A percentile compares a stretch with the other conserved stretches of the same genome.
Evolutionary conservation across 108 stramenopile genomes (phyloP).

Genomic region (Nitzschia putrida): DNA sequence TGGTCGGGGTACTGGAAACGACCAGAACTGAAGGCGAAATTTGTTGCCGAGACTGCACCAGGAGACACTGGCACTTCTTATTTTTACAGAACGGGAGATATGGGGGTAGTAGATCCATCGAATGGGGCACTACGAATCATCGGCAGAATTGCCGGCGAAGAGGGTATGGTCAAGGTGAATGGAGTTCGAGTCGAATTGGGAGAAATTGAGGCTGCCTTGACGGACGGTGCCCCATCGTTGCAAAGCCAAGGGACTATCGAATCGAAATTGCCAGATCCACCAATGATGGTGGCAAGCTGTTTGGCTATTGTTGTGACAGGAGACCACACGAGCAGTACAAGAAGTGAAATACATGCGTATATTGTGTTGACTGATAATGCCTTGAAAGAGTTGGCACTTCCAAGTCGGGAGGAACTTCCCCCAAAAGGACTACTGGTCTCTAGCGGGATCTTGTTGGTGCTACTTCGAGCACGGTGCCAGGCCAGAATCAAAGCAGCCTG

Average conservation of each 20-base stretch:
- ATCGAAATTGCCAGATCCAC: not conserved
- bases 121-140: conserved; percentile 48
- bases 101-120: conserved; percentile 53
- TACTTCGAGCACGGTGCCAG: conserved; percentile 54
- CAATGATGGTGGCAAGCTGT: conserved; percentile 31
- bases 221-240: conserved; percentile 29
- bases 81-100: conserved; percentile 79
- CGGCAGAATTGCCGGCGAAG: conserved; percentile 79
- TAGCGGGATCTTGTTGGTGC: conserved; percentile 52
- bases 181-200: conserved; percentile 80
- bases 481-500: conserved; percentile 55
- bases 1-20: conserved; percentile 67
- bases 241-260: conserved; percentile 1
- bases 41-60: conserved; percentile 29
- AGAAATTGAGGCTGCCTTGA: conserved; percentile 72
- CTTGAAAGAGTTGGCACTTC: conserved; percentile 44
- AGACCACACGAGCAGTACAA: conserved; percentile 6
- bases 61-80: conserved; percentile 1
- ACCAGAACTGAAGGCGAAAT: conserved; percentile 51
- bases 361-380: conserved; percentile 57
- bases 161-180: conserved; percentile 82
- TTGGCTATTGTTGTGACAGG: conserved; percentile 39
- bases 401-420: conserved; percentile 6
- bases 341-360: conserved; percentile 59
- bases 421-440: conserved; percentile 49